A percentile compares a stretch with the other conserved stretches of the same genome.
Evolutionary conservation across 2,329 filamentous ascomycete genomes (phyloP).

Genomic region (Neophaeococcomyces mojaviensis): DNA sequence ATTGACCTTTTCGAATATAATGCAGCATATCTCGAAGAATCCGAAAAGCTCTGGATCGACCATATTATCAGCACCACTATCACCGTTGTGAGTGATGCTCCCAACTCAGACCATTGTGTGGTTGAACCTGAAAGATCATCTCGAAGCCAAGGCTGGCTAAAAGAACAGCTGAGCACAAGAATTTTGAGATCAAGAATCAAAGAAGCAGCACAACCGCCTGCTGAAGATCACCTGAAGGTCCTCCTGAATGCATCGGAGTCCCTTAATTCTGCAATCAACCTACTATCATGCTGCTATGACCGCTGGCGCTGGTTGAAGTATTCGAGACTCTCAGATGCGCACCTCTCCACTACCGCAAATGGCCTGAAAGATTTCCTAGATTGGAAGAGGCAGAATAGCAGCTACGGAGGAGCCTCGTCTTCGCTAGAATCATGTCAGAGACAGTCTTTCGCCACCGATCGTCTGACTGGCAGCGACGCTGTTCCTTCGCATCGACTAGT

Average conservation of each 20-base stretch:
- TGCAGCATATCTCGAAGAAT: background rate
- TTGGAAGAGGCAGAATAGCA: background rate
- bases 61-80: conserved; percentile 1
- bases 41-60: background rate
- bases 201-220: background rate
- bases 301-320: background rate
- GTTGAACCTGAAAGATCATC: background rate
- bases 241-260: background rate
- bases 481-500: too few species aligned
- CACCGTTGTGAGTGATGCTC: background rate
- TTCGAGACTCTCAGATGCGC: too few species aligned
- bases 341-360: conserved; percentile 34
- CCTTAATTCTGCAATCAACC: background rate
- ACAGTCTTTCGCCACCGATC: too few species aligned
- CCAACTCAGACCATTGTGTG: background rate
- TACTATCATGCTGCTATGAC: conserved; percentile 4
- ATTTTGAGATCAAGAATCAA: background rate
- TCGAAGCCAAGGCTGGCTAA: background rate
- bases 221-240: background rate
- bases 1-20: background rate
- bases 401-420: too few species aligned
- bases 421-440: too few species aligned
- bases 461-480: too few species aligned
- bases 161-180: background rate
- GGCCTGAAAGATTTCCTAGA: conserved; percentile 30